Base-by-base conservation (phyloP, 768 basidiomycete genomes). In the Boletus sensibilis region DNA sequence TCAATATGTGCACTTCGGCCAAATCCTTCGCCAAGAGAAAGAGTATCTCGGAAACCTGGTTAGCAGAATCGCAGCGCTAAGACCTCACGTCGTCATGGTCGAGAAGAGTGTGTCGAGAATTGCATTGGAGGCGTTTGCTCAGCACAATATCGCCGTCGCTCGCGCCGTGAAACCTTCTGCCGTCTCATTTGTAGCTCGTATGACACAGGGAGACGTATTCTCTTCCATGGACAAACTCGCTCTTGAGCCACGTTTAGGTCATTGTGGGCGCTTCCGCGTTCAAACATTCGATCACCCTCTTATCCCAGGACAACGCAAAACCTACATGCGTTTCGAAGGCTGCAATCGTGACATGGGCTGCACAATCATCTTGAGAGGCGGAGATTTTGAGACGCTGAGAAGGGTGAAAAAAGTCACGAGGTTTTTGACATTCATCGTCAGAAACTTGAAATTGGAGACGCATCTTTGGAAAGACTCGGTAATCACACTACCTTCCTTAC, bases 311-410 rank as follows among this genome's bases (percentile, higher is more conserved):
- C 82, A 82, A 18, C 81, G 97, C 53, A 99, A 99, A 77, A 93
- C 96, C 0, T 90, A 93, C 67, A 94, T 99, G 93, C 88, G 97
- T 1, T 98, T 99, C 65, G 97, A 99, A 72, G 96, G 96, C 2
- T 97, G 95, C 65, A 89, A 83, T 67, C 82, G 83, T 48, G 92
- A 97, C 59, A 89, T 92, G 82, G 95, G 95, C 0, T 98, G 94
- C 61, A 98, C 97, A 2, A 88, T 99, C 62, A 80, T 98, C 38
- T 72, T 99, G 44, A 83, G 97, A 41, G 97, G 97, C 11, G 94
- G 84, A 4, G 83, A 95, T 65, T 79, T 88, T 53, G 87, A 88
- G 38, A 91, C 85, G 0, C 75, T 99, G 52, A 81, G 82, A 50
- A 87, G 87, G 52, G 82, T 98, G 68, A 99, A 99, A 78, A 88